Evolutionary conservation across 495 filamentous ascomycete species (phyloP), one percentile per base, ranked within the genome.

Genomic region (Lasiosphaeria miniovina): DNA sequence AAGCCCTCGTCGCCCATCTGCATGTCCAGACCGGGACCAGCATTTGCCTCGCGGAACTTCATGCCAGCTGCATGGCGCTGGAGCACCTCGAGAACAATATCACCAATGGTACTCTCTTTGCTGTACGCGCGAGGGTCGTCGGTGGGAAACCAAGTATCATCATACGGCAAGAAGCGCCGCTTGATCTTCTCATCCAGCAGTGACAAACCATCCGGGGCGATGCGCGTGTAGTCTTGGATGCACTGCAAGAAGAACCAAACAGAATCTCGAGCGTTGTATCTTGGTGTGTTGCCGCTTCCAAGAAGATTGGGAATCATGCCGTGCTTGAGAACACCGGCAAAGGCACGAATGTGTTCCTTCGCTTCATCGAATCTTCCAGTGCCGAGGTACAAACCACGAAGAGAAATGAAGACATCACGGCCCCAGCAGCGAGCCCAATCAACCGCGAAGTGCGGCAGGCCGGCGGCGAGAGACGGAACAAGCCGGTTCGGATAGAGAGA

Each of bases 371-470:
- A 96, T 9, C 93, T 86, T 4, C 92, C 91, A 24, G 93, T 96
- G 48, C 89, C 90, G 36, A 98, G 84, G 66, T 88, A 90, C 12
- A 99, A 79, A 50, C 95, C 95, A 36, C 95, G 86, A 12, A 96
- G 81, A 31, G 95, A 93, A 61, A 99, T 98, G 74, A 98, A 98
- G 12, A 96, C 87, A 74, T 99, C 95, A 31, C 95, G 86, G 43
- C 95, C 95, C 95, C 95, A 99, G 73, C 92, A 96, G 57, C 95
- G 82, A 55, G 94, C 91, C 91, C 94, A 99, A 60, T 93, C 87
- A 4, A 87, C 86, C 9, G 95, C 85, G 71, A 99, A 99, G 75
- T 99, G 95, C 11, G 95, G 95, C 17, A 99, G 75, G 3, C 95
- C 95, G 53, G 95, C 95, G 17, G 95, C 94, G 62, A 99, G 81